Base-by-base conservation (phyloP, 495 filamentous ascomycete genomes). In the Aspergillus taichungensis region DNA sequence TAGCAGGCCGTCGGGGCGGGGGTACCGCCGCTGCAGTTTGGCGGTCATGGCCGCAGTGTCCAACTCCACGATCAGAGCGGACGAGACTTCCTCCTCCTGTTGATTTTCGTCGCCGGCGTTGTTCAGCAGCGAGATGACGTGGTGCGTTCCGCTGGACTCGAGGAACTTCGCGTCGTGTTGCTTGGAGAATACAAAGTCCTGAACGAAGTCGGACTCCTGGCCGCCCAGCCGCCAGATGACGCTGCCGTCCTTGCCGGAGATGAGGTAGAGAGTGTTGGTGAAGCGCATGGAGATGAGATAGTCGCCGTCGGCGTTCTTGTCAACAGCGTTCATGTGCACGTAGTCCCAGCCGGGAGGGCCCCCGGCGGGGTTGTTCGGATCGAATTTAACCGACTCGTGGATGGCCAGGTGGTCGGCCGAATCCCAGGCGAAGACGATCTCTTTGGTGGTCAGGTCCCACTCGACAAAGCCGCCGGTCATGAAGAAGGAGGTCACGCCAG, bases 241-340 rank as follows among this genome's bases (percentile, higher is more conserved):
- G 29, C 54, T 55, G n/a, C 79, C 76, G 43, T 74, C 67, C 13
- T 57, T 51, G 8, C 77, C 76, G 32, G 77, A 76, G 47, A 79
- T 69, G 43, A 73, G 63, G 54, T 75, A 76, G 31, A 82, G 64
- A n/a, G 74, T 67, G 51, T 72, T 71, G 14, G 71, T 72, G 51
- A 79, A 71, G 3, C 77, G 74, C 24, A 70, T 65, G 0, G 78
- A 81, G 33, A 83, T 67, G 14, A 81, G 46, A 46, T 78, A 83
- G 52, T 79, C 69, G 6, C 78, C 76, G 1, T 64, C 57, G 6
- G 45, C 47, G 50, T 76, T 70, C 57, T 76, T 76, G 55, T 80
- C 77, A 35, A 79, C 66, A n/a, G 73, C 70, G 56, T 80, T 80
- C 52, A 79, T 71, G 50, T 80, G 77, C 57, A 80, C 75, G 55